Evolutionary conservation across 2,329 filamentous ascomycete species (phyloP), one percentile per base, ranked within the genome.

Genomic region (Alternaria alternata): DNA sequence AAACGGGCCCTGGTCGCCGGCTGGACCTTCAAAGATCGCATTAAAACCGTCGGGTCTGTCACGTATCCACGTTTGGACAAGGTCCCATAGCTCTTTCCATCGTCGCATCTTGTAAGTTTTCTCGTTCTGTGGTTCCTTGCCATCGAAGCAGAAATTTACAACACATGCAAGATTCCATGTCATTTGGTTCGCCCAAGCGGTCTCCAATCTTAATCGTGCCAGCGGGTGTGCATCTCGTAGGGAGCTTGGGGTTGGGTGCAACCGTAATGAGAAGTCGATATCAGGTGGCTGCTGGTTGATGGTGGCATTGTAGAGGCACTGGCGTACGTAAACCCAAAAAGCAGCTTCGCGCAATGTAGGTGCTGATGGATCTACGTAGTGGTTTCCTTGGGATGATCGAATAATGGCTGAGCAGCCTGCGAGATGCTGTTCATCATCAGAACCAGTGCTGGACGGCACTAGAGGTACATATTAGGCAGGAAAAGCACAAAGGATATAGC

Each of bases 311-410:
- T 75, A 75, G 7, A 76, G 65, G 46, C 71, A 75, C 52, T 76
- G 74, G 12, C 72, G 69, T 24, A 76, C 72, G 44, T 75, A 75
- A 8, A 76, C 69, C 73, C 72, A 75, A 43, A 75, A 76, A 7
- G 73, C 70, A 46, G 74, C 73, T 39, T 76, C 71, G 30, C 73
- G 73, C 12, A 75, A 58, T 3, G 74, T 73, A 5, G 73, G 72
- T n/a, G 72, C 70, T 5, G 74, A 73, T 8, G 73, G 74, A 54
- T 76, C 73, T 12, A 75, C 69, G 42, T 57, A 71, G 28, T 72
- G 59, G 39, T 72, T 51, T 26, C 64, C 61, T 24, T 75, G 73
- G 6, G 73, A 75, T 2, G 69, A 69, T 20, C 73, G 70, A 36
- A 76, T 60, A 7, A 75, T 73, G 20, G 74, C 74, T 8, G 73